Evolutionary conservation across 1,284 basidiomycete genomes (phyloP).

Genomic region (Abortiporus biennis): DNA sequence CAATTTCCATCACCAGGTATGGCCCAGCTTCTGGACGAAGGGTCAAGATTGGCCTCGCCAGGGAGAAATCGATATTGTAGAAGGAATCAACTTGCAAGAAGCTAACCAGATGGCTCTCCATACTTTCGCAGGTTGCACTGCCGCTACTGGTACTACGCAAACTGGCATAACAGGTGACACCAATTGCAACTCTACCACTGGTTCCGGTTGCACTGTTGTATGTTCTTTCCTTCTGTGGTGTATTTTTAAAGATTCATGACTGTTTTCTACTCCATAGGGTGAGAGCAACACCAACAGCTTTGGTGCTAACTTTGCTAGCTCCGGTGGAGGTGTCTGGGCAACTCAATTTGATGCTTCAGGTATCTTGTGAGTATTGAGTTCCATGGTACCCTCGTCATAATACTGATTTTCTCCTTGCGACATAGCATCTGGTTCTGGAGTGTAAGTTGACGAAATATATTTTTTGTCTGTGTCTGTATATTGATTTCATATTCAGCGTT

Average conservation of each 20-base stretch:
- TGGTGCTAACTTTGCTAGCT: conserved; percentile 41
- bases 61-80: conserved; percentile 50
- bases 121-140: conserved; percentile 27
- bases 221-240: conserved; percentile 1
- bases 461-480: not conserved
- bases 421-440: conserved; percentile 64
- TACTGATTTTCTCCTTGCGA: not conserved
- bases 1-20: conserved; percentile 7
- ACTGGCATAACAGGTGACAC: conserved; percentile 24
- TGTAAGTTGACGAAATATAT: conserved; percentile 28
- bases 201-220: conserved; percentile 45
- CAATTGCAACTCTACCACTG: conserved; percentile 30
- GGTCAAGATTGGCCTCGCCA: conserved; percentile 40
- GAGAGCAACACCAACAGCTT: conserved; percentile 40
- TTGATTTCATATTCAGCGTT: conserved; percentile 26
- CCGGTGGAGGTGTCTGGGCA: conserved; percentile 60
- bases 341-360: conserved; percentile 50
- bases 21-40: conserved; percentile 37
- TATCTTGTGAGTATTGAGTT: conserved; percentile 11
- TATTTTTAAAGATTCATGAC: no score
- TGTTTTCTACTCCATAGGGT: not conserved
- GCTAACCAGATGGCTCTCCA: conserved; percentile 40
- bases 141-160: conserved; percentile 25
- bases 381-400: not conserved
- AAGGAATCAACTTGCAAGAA: conserved; percentile 30